phyloP scores from a whole-genome alignment of 805 yeast species.

The Metschnikowia reukaufii region DNA sequence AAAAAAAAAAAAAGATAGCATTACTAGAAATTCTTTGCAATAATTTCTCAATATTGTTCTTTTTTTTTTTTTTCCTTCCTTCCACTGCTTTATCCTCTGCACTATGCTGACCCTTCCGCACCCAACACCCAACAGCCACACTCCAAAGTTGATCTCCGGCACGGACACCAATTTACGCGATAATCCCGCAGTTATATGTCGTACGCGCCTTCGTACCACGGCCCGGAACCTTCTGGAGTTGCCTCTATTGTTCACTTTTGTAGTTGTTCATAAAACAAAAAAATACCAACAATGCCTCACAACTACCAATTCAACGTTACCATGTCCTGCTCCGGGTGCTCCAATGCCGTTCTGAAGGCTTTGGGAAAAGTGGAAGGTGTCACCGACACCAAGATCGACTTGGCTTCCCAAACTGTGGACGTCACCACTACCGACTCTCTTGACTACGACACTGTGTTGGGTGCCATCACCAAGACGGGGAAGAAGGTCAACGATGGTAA shows the following conservation, averaged over 20 bases:
- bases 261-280: background rate
- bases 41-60: too few species aligned
- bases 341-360: constrained; percentile 80
- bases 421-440: constrained; percentile 58
- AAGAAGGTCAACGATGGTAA: constrained; percentile 74
- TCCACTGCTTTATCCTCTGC: background rate
- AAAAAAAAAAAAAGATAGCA: too few species aligned
- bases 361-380: constrained; percentile 73
- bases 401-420: constrained; percentile 79
- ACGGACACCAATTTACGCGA: background rate
- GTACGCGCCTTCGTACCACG: background rate
- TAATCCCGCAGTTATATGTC: constrained; percentile 1
- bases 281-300: constrained; percentile 17
- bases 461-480: constrained; percentile 86
- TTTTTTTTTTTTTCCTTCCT: background rate
- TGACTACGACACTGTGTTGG: constrained; percentile 75
- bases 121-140: background rate
- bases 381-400: constrained; percentile 65
- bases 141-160: background rate
- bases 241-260: background rate
- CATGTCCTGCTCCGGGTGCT: constrained; percentile 88
- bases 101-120: too few species aligned
- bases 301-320: constrained; percentile 76
- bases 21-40: background rate
- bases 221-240: constrained; percentile 6